phyloP scores from a whole-genome alignment of 2,329 filamentous ascomycete genomes.

The Pseudopyricularia javanii region DNA sequence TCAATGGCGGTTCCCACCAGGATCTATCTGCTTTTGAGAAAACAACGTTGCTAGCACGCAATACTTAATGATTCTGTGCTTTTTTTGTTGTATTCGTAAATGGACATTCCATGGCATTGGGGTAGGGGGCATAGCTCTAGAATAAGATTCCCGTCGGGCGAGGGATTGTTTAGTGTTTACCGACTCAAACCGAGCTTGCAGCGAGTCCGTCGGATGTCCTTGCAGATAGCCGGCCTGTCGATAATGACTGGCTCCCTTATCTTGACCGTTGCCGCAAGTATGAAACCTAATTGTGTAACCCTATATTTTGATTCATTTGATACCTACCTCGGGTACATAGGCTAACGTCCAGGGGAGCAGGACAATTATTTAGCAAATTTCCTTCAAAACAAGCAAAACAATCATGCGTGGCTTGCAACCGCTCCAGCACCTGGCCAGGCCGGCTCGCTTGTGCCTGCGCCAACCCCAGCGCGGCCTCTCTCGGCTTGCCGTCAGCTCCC shows the following conservation, averaged over 20 bases:
- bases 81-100: background rate
- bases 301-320: too few species aligned
- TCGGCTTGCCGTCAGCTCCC: background rate
- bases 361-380: background rate
- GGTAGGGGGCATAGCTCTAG: too few species aligned
- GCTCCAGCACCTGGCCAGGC: background rate
- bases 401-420: background rate
- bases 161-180: background rate
- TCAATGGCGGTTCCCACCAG: background rate
- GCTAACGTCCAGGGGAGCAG: background rate
- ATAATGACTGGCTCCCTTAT: background rate
- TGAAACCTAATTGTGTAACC: too few species aligned
- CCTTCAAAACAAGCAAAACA: background rate
- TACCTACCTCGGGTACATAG: too few species aligned
- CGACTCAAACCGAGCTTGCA: background rate
- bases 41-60: background rate
- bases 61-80: background rate
- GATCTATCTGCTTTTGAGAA: background rate
- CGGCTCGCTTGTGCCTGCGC: background rate
- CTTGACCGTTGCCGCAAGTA: background rate
- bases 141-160: background rate
- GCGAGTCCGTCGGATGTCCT: background rate
- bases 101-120: too few species aligned
- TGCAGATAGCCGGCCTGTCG: background rate
- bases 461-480: background rate